Evolutionary conservation across 139 green algal species (phyloP), one percentile per base, ranked within the genome.

Genomic region (Yamagishiella unicocca): DNA sequence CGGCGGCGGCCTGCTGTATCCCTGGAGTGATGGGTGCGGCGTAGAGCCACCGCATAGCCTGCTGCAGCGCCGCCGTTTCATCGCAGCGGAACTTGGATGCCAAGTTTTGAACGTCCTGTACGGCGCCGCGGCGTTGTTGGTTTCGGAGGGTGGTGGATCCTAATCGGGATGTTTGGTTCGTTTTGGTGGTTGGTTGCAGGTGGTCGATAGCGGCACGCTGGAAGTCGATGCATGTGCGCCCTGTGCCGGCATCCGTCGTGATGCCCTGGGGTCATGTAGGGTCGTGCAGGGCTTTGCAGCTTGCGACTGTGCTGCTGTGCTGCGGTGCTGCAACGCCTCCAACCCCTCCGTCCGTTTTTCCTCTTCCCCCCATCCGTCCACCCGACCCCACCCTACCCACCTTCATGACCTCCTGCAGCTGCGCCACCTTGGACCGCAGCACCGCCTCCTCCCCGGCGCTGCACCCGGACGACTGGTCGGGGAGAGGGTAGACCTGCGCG

Each of bases 91-190:
- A 93, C 82, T 92, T 92, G 85, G 40, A 71, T 0, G 88, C 53
- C n/a, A 93, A 70, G 71, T 91, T 90, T 55, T 93, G 90, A 4
- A 90, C 55, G 38, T 91, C 88, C 90, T 92, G 78, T 5, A 66
- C 38, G 38, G 40, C 35, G 37, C 0, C 1, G 37, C 10, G 38
- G 37, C 4, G 64, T 31, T 42, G 64, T 43, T 1, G 31, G 31
- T 21, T 14, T n/a, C 24, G 9, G 64, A 1, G 3, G 64, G 2
- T 25, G 64, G 64, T 22, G 31, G 31, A 27, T 31, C 27, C n/a
- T 29, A 22, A 27, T 29, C 8, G 2, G 1, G 21, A n/a, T n/a
- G n/a, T n/a, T n/a, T n/a, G n/a, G n/a, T n/a, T n/a, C n/a, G n/a
- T n/a, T n/a, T n/a, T n/a, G n/a, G n/a, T n/a, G n/a, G n/a, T n/a